Base-by-base conservation (phyloP, 805 yeast genomes). In the Debaryomyces maramus region DNA sequence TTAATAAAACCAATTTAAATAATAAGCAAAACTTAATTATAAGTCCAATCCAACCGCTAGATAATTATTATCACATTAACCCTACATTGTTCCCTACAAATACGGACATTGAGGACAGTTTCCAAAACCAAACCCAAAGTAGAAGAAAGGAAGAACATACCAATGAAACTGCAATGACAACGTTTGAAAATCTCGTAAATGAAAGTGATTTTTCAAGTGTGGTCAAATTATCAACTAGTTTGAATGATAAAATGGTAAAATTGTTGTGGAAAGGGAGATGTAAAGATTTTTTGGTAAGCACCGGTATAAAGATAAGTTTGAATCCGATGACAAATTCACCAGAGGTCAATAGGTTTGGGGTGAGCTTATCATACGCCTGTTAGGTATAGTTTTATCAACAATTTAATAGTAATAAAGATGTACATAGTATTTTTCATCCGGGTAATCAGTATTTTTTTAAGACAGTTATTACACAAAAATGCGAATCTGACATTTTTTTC, bases 231-330 rank as follows among this genome's bases (percentile, higher is more conserved):
- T 77, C 90, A 39, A 80, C 93, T 0, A 81, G 88, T 32, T 48
- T 88, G 21, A 80, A 78, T 32, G 83, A 81, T 37, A 74, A 71
- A 47, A 72, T 78, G 44, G 50, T 87, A 10, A 80, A 78, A 44
- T 35, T 89, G 5, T 64, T 87, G 32, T 91, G 97, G 97, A 97
- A 87, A 52, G 97, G 97, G 0, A 78, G 85, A 45, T 79, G 78
- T 52, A 82, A 84, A 51, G 95, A 88, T 31, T 85, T 91, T 57
- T 59, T 91, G 37, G 66, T 90, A 2, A 79, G 87, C 35, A 77
- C 91, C 1, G 97, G 97, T 0, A 70, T 79, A 5, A 79, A 74
- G 40, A 43, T 86, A 3, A 65, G 66, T 33, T 43, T 73, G 18
- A 71, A 67, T 38, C 46, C 50, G 2, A 37, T 36, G 10, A 67